Conservation (phyloP, 106 monocot species). For the Dioscorea alata region DNA sequence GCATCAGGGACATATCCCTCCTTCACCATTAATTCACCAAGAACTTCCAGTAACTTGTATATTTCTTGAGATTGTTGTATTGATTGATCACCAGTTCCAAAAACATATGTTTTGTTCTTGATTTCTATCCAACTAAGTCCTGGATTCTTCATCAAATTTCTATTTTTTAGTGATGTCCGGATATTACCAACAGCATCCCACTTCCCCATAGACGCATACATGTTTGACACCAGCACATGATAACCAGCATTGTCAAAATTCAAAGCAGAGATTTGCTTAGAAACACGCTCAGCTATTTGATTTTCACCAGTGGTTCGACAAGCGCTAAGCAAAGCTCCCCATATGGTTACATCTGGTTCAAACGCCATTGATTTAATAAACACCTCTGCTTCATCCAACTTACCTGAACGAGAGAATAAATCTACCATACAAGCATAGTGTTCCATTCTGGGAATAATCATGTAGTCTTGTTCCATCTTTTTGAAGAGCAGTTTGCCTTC, state of each 20-base stretch:
- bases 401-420: not conserved
- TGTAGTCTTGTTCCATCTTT: constrained; percentile 10
- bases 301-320: not conserved
- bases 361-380: constrained; percentile 2
- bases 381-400: constrained; percentile 2
- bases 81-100: constrained; percentile 7
- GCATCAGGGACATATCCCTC: constrained; percentile 19
- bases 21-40: constrained; percentile 11
- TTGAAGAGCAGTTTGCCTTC: constrained; percentile 8
- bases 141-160: constrained; percentile 11
- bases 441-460: constrained; percentile 4
- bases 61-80: constrained; percentile 11
- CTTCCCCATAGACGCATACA: constrained; percentile 11
- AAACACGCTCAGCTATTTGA: not conserved
- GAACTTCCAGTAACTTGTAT: not conserved
- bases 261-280: constrained; percentile 1
- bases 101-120: constrained; percentile 5
- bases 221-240: constrained; percentile 10
- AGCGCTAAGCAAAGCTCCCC: constrained; percentile 4
- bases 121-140: constrained; percentile 14
- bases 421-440: constrained; percentile 9
- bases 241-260: constrained; percentile 10
- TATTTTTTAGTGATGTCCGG: not conserved
- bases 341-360: constrained; percentile 1
- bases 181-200: constrained; percentile 9